Base-by-base conservation (phyloP, 2,329 filamentous ascomycete species). In the Beauveria sp. region DNA sequence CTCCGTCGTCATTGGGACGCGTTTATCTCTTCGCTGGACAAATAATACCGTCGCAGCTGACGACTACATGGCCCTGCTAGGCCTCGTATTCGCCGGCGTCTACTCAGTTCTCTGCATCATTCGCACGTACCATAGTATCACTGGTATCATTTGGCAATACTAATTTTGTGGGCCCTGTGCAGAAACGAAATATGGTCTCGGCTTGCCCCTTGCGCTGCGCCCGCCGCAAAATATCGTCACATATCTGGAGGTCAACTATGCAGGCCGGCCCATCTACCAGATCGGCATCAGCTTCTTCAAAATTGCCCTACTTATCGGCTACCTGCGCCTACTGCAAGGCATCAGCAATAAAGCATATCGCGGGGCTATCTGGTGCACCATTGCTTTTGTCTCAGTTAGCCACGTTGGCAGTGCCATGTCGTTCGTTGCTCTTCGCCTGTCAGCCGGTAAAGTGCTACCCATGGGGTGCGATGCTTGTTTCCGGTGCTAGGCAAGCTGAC, bases 361-460 rank as follows among this genome's bases (percentile, higher is more conserved):
- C 14, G 14, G 14, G 14, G 40, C 18, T 42, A 16, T 42, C 40
- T 42, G 16, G 40, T 14, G 14, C 12, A 42, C 40, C 16, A 18
- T 42, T 14, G 40, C 40, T 42, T 42, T 42, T 10, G 40, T 42
- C 40, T 42, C 18, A 16, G 3, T 42, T 16, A 42, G 26, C 26
- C 26, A 26, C 26, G 26, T 26, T 26, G 4, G 26, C 26, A 26
- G 26, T 26, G 26, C 26, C 26, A 26, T 26, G 26, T 26, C 26
- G n/a, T n/a, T n/a, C n/a, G 26, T 26, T 26, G 26, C 26, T 26
- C 26, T 26, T 26, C 26, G 26, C 26, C 26, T 26, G 26, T 26
- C 26, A 26, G 26, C 26, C 26, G 26, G 26, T 26, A 26, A 62
- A 72, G 22, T 14, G 26, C 26, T 26, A 6, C 24, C 24, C 26